phyloP scores from a whole-genome alignment of 164 flowering plant species.

The Tetrastigma voinierianum region DNA sequence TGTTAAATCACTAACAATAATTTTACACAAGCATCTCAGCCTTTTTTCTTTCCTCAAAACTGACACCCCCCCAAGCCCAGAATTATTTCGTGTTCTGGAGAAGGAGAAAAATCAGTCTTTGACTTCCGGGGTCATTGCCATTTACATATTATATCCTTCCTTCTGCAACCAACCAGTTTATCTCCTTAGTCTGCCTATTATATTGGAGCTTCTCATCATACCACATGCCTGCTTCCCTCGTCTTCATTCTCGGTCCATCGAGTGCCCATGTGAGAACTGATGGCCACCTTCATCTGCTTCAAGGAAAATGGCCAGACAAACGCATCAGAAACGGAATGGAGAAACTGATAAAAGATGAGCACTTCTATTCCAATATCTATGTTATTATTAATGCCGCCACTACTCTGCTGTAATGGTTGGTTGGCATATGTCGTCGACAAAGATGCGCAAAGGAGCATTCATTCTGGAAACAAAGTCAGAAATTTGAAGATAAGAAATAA shows the following conservation, averaged over 20 bases:
- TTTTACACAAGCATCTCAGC: slow-evolving; percentile 10
- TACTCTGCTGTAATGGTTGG: too few relatives aligned
- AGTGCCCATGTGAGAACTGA: slow-evolving; percentile 34
- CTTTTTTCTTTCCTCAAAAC: neutral
- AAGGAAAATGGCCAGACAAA: neutral
- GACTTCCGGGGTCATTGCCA: slow-evolving; percentile 15
- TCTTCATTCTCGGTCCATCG: slow-evolving; percentile 37
- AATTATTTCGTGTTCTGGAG: neutral
- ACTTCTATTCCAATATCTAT: too few relatives aligned
- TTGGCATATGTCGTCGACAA: too few relatives aligned
- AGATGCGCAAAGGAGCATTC: too few relatives aligned
- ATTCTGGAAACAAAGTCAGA: too few relatives aligned
- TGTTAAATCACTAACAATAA: too few relatives aligned
- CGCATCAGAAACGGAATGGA: neutral
- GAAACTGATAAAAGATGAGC: neutral
- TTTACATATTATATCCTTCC: too few relatives aligned
- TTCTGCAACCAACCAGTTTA: slow-evolving; percentile 14
- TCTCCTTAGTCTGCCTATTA: slow-evolving; percentile 8
- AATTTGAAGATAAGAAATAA: too few relatives aligned
- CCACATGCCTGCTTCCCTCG: neutral
- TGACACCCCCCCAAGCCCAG: slow-evolving; percentile 3
- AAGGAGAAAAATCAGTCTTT: neutral
- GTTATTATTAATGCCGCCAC: too few relatives aligned
- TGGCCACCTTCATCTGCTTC: slow-evolving; percentile 42
- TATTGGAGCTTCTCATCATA: too few relatives aligned